phyloP scores from a whole-genome alignment of 2,329 filamentous ascomycete species.

The Fusarium sp. region DNA sequence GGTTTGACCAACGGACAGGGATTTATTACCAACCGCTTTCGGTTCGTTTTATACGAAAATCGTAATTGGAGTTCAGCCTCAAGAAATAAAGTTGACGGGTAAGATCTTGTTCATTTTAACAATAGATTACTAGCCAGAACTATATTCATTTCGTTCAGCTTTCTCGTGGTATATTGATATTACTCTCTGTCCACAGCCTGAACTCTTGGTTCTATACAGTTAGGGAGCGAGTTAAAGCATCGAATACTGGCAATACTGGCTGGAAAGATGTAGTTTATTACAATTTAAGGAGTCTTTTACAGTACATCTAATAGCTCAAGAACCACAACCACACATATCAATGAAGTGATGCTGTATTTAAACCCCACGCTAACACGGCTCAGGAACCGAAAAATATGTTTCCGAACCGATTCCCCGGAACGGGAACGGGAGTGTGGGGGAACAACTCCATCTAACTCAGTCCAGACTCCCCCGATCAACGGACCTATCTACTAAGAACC shows the following conservation, averaged over 20 bases:
- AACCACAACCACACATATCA: accelerated
- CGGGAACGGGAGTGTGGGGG: constrained; percentile 16
- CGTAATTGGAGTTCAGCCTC: background rate
- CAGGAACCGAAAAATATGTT: background rate
- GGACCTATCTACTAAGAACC: background rate
- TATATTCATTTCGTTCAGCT: no score
- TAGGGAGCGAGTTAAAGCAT: background rate
- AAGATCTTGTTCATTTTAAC: background rate
- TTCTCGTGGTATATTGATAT: accelerated
- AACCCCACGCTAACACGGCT: background rate
- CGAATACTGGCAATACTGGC: background rate
- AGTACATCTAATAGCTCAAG: background rate
- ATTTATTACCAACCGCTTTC: background rate
- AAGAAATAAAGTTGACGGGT: background rate
- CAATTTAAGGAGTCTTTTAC: accelerated
- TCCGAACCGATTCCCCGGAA: constrained; percentile 13
- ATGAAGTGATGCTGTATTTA: background rate
- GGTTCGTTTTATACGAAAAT: background rate
- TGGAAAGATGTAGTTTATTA: background rate
- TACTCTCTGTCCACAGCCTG: no score
- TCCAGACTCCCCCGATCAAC: background rate
- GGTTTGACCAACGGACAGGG: background rate
- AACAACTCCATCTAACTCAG: background rate
- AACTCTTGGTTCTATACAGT: background rate
- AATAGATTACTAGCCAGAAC: background rate